Evolutionary conservation across 2,329 filamentous ascomycete genomes (phyloP), one percentile per base, ranked within the genome.

Genomic region (Diaporthe humulicola): DNA sequence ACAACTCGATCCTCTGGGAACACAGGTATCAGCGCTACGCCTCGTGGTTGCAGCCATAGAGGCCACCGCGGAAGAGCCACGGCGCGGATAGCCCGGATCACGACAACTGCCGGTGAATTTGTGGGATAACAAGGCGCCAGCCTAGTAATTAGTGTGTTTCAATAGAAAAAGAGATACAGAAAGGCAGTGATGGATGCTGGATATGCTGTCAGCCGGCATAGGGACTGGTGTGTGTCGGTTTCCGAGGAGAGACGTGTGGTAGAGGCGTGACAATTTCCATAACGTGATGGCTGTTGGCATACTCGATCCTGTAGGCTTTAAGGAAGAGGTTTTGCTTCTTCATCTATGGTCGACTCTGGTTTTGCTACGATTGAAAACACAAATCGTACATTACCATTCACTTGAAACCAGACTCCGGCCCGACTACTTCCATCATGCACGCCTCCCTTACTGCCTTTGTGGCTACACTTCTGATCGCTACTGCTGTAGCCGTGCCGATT

Each of bases 391-490:
- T 5, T 19, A 8, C n/a, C 45, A 10, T 22, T 19, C 15, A 45
- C 58, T 42, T 19, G 2, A 5, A 25, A 61, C n/a, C n/a, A 42
- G 14, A 42, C 5, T 14, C 15, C 12, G 19, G 17, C 38, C 25
- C 14, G n/a, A 17, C 3, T 30, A 2, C 1, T 15, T 22, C 22
- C 25, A 64, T 30, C 15, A 64, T 64, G 58, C 25, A 61, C 3
- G 19, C 38, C 10, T 61, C 38, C 15, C 38, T 61, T 4, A 42
- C 38, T 42, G 25, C 58, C 25, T 19, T 61, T 9, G 36, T 61
- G 14, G 38, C 58, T 25, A 61, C 58, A 19, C 58, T 61, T 10
- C 17, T 61, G 10, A 61, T 61, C 15, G 58, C 38, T 17, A 61
- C 58, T 22, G 36, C 38, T 38, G 38, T 61, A 22, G 58, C 58